Conservation (phyloP, 345 rosid genomes). For the Sonneratia alba region DNA sequence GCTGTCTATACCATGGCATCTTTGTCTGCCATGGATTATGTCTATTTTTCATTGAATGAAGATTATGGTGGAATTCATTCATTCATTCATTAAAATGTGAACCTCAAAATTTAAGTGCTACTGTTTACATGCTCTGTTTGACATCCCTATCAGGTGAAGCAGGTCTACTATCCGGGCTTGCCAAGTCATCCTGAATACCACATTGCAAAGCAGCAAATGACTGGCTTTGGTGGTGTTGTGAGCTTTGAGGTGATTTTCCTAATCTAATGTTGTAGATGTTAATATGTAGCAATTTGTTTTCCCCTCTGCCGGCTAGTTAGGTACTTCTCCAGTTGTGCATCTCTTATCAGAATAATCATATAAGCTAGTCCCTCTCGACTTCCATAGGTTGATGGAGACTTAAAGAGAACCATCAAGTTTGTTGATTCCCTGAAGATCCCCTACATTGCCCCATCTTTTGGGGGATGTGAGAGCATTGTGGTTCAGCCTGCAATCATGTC, state of each 20-base stretch:
- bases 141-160: conserved; percentile 51
- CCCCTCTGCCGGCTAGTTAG: not conserved
- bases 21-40: no score
- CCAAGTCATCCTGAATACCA: conserved; percentile 87
- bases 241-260: conserved; percentile 79
- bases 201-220: conserved; percentile 89
- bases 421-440: conserved; percentile 87
- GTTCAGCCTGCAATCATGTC: conserved; percentile 99
- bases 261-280: not conserved
- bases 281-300: not conserved
- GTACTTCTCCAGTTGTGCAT: not conserved
- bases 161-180: conserved; percentile 87
- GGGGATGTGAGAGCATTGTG: conserved; percentile 95
- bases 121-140: not conserved
- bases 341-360: not conserved
- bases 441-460: conserved; percentile 94
- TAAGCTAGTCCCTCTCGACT: not conserved
- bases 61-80: no score
- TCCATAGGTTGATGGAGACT: conserved; percentile 70
- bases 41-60: no score
- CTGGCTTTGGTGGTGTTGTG: conserved; percentile 96
- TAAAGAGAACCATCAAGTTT: conserved; percentile 57
- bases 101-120: not conserved
- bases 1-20: no score
- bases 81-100: not conserved